These are phyloP conservation scores for Penicillium antarcticum DNA, from an alignment of 495 filamentous ascomycete species.

Conservation along the genomic window DNA sequence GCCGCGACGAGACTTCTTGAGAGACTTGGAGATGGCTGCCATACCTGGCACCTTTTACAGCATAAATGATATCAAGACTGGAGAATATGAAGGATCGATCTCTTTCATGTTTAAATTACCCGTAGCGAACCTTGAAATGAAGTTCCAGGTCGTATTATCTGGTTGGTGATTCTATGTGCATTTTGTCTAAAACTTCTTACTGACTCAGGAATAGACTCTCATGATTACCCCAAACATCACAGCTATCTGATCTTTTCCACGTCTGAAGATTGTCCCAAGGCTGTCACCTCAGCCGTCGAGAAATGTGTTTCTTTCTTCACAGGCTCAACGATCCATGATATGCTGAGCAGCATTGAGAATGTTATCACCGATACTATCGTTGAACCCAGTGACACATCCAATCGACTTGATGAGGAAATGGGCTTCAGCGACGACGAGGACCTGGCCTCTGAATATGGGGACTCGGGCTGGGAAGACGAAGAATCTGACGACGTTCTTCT, in stretches of 20 bases:
- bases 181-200: neutral
- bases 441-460: constrained; percentile 11
- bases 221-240: constrained; percentile 63
- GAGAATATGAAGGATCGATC: constrained; percentile 62
- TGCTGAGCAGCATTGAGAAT: constrained; percentile 38
- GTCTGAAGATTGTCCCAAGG: constrained; percentile 43
- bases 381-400: constrained; percentile 10
- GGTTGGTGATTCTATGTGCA: constrained; percentile 36
- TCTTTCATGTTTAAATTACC: constrained; percentile 48
- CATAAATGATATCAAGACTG: constrained; percentile 47
- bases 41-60: constrained; percentile 26
- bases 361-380: constrained; percentile 30
- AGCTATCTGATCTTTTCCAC: constrained; percentile 58
- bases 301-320: constrained; percentile 20
- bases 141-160: constrained; percentile 52
- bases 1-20: constrained; percentile 54
- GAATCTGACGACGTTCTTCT: constrained; percentile 31
- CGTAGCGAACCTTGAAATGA: constrained; percentile 23
- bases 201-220: constrained; percentile 42
- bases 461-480: constrained; percentile 31
- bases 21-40: constrained; percentile 46
- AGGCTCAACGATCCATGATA: constrained; percentile 24
- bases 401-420: neutral
- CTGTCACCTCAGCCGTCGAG: constrained; percentile 46
- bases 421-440: constrained; percentile 7